Evolutionary conservation across 495 filamentous ascomycete genomes (phyloP).

Genomic region (Trichoderma gamsii): DNA sequence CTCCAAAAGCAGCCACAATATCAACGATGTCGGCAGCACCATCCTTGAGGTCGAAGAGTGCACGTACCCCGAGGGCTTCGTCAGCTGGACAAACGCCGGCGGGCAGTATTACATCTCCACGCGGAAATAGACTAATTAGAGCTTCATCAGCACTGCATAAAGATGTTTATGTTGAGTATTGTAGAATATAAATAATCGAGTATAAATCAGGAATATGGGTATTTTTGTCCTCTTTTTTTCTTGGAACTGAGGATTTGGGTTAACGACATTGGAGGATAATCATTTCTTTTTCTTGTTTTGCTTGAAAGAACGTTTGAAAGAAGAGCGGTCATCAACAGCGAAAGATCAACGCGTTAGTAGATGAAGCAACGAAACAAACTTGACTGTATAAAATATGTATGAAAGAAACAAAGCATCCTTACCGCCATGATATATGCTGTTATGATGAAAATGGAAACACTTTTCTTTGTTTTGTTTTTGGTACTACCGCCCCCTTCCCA

Average conservation of each 20-base stretch:
- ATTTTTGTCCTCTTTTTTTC: neutral
- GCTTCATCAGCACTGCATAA: slow-evolving; percentile 11
- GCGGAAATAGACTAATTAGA: slow-evolving; percentile 51
- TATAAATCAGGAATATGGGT: slow-evolving; percentile 15
- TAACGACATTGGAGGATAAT: slow-evolving; percentile 10
- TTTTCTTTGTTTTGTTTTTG: neutral
- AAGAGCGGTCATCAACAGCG: neutral
- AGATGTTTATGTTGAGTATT: slow-evolving; percentile 7
- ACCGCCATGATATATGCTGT: neutral
- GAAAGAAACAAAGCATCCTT: slow-evolving; percentile 9
- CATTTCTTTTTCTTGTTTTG: no score
- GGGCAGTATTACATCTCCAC: slow-evolving; percentile 85
- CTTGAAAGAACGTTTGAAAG: neutral
- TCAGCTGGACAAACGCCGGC: slow-evolving; percentile 84
- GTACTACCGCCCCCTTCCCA: neutral
- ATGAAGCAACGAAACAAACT: neutral
- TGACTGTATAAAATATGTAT: neutral
- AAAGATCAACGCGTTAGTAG: neutral
- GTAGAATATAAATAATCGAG: slow-evolving; percentile 1
- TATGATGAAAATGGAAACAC: neutral
- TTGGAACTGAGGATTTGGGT: neutral
- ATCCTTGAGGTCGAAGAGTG: slow-evolving; percentile 67
- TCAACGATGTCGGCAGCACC: slow-evolving; percentile 62
- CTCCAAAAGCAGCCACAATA: slow-evolving; percentile 33
- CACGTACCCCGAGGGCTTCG: slow-evolving; percentile 72